Evolutionary conservation across 208 protist species (phyloP), one percentile per base, ranked within the genome.

Genomic region (Acanthamoeba lenticulata): DNA sequence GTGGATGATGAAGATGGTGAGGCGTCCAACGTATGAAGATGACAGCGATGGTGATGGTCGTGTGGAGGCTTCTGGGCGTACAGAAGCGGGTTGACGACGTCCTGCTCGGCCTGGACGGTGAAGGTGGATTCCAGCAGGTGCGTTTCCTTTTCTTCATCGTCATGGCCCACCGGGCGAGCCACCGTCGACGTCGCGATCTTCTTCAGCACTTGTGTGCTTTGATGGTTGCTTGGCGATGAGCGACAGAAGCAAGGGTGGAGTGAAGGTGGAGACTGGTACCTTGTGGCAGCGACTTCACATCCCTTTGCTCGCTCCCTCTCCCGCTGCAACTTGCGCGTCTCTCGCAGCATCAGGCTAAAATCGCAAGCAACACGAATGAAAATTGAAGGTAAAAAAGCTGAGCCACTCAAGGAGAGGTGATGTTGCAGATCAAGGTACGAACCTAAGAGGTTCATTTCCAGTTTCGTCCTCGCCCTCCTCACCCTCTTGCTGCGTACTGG

Each of bases 101-200:
- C 42, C 27, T 45, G 42, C n/a, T 86, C 77, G 4, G 38, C 45
- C 32, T 86, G 77, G 5, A 86, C 77, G 19, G 77, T 86, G 45
- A 86, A 86, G 9, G 77, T 86, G n/a, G 77, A 86, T 24, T 44
- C 45, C 40, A 86, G 36, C 65, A 74, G 29, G 65, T 74, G 65
- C 9, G 65, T 55, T 24, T 86, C 38, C 45, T 29, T 55, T 5
- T 86, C 77, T 21, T 55, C 77, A 15, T 86, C 77, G 13, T 55
- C 77, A 21, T 52, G 7, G 19, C 11, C 27, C 77, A 86, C 77
- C 0, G 77, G 77, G 7, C 45, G 45, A 27, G 52, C 45, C 1
- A 52, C 17, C 1, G 38, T 55, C 24, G 27, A 19, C 36, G 38
- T 55, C 45, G 77, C 77, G 0, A 86, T 86, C 38, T 45, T 55